Evolutionary conservation across 495 filamentous ascomycete genomes (phyloP).

Genomic region (Aspergillus baeticus): DNA sequence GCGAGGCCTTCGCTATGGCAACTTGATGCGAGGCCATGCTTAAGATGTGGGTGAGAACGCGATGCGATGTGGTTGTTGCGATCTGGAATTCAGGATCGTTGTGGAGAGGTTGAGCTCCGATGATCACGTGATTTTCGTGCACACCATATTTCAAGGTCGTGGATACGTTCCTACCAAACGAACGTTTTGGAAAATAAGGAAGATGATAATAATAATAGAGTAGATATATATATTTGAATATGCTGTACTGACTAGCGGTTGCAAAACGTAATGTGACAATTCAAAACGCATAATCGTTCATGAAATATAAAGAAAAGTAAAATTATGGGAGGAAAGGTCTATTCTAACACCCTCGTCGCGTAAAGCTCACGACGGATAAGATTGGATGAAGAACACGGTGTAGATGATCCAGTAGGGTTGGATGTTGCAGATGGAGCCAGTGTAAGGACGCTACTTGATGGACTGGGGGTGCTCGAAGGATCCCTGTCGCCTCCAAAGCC

Average conservation of each 20-base stretch:
- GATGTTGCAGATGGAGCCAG: background rate
- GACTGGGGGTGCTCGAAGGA: background rate
- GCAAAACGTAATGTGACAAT: too few relatives aligned
- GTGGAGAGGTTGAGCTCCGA: background rate
- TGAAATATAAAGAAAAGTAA: too few relatives aligned
- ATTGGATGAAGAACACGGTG: background rate
- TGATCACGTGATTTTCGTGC: background rate
- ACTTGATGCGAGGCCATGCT: constrained; percentile 72
- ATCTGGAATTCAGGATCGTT: background rate
- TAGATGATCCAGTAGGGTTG: background rate
- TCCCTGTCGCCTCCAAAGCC: background rate
- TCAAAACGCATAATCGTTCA: too few relatives aligned
- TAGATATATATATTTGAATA: too few relatives aligned
- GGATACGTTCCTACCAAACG: too few relatives aligned
- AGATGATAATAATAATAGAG: too few relatives aligned
- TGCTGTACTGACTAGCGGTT: too few relatives aligned
- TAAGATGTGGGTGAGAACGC: background rate
- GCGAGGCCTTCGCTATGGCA: constrained; percentile 77
- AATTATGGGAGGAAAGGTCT: too few relatives aligned
- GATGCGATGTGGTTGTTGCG: background rate
- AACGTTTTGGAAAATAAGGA: too few relatives aligned
- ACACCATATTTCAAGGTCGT: too few relatives aligned
- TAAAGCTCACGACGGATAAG: background rate
- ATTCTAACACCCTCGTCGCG: background rate
- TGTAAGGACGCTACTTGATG: background rate